Base-by-base conservation (phyloP, 1,284 basidiomycete genomes). In the Tilletia setariae region DNA sequence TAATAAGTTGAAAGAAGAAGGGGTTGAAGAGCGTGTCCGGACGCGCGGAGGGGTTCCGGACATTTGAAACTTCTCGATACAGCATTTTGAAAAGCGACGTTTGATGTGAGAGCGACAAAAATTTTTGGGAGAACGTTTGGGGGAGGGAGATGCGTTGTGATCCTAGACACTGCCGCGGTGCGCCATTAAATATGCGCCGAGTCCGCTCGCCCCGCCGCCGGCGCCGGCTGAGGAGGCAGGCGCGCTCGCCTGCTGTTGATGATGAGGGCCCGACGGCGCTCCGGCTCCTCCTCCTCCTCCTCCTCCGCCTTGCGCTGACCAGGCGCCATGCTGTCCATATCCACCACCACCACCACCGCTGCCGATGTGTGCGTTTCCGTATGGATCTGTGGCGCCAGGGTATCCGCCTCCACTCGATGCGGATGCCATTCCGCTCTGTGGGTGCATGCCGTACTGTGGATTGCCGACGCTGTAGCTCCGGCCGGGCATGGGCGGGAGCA, bases 131-230 rank as follows among this genome's bases (percentile, higher is more conserved):
- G n/a, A n/a, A 44, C 43, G 11, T 44, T 44, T 44, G 19, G 11
- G 43, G 43, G 43, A 9, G 43, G 43, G 43, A 44, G 43, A n/a
- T n/a, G n/a, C n/a, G n/a, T n/a, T n/a, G n/a, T n/a, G n/a, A n/a
- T n/a, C n/a, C n/a, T n/a, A 75, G 53, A 73, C 70, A 67, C 75
- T 76, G 56, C 74, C 74, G 23, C 75, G 72, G 44, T 76, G 73
- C 11, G 73, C 72, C 47, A 71, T 70, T n/a, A 76, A 67, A 64
- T 76, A 76, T n/a, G 75, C 75, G 23, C 74, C 74, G 6, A 76
- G 30, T 56, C 53, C 70, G 49, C 66, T 67, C 15, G 42, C 64
- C 42, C 7, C 67, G 46, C 42, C 67, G 66, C 35, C 70, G 49
- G 68, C 19, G 25, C 53, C 53, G 4, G 53, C 53, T 7, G 53